phyloP scores from a whole-genome alignment of 495 filamentous ascomycete species.

The Cenococcum geophilum region DNA sequence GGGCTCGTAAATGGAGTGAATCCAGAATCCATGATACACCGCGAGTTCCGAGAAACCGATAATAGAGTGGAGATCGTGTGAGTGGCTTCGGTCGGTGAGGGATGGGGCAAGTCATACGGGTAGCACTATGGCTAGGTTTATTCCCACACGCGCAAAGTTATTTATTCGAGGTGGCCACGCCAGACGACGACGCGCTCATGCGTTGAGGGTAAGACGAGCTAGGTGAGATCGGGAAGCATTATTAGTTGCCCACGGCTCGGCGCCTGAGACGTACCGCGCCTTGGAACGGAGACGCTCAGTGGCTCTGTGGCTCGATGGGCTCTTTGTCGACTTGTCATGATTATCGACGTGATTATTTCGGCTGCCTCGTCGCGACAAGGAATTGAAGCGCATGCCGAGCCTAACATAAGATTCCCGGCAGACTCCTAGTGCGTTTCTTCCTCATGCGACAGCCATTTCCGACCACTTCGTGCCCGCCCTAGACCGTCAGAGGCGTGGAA shows the following conservation, averaged over 20 bases:
- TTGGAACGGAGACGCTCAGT: slow-evolving; percentile 6
- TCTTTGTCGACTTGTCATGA: not conserved
- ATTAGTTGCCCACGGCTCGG: slow-evolving; percentile 22
- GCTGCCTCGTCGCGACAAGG: slow-evolving; percentile 1
- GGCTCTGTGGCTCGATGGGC: too few species aligned
- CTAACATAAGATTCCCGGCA: not conserved
- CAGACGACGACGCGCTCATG: slow-evolving; percentile 5
- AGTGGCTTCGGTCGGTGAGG: not conserved
- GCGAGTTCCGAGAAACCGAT: not conserved
- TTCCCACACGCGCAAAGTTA: not conserved
- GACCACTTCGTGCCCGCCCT: not conserved
- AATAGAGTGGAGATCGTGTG: not conserved
- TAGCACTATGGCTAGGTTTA: not conserved
- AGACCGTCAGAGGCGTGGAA: not conserved
- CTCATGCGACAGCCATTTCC: not conserved
- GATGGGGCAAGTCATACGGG: not conserved
- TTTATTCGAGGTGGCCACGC: slow-evolving; percentile 1
- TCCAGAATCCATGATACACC: slow-evolving; percentile 1
- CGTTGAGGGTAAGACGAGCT: slow-evolving; percentile 22
- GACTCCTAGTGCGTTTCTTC: not conserved
- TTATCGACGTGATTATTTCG: not conserved
- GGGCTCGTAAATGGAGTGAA: not conserved
- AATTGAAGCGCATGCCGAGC: not conserved
- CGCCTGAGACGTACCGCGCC: slow-evolving; percentile 30
- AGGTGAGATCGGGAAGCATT: slow-evolving; percentile 23